phyloP scores from a whole-genome alignment of 768 basidiomycete species.

The Suillus brevipes region DNA sequence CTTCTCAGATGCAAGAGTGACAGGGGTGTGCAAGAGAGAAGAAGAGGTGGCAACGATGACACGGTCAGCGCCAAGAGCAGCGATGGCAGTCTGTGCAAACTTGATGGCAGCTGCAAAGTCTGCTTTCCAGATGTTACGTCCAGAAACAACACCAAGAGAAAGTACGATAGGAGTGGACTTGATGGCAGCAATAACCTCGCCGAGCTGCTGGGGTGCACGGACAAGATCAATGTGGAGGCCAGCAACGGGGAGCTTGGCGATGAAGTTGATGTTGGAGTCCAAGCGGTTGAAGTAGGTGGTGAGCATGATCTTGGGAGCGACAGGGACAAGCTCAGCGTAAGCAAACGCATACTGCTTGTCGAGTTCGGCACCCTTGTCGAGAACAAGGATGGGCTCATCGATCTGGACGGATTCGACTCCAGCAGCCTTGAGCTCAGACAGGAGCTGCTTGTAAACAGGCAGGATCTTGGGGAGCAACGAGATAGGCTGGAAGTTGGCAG shows the following conservation, averaged over 20 bases:
- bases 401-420: conserved; percentile 95
- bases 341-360: conserved; percentile 79
- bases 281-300: conserved; percentile 98
- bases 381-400: conserved; percentile 95
- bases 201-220: conserved; percentile 90
- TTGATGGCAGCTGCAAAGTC: conserved; percentile 85
- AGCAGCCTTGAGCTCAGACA: conserved; percentile 87
- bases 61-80: conserved; percentile 79
- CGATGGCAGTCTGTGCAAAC: conserved; percentile 80
- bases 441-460: conserved; percentile 87
- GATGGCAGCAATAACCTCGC: conserved; percentile 75
- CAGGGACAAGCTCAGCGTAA: conserved; percentile 78
- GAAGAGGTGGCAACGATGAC: conserved; percentile 96
- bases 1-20: conserved; percentile 90
- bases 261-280: conserved; percentile 84
- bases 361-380: conserved; percentile 76
- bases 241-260: conserved; percentile 89
- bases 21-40: conserved; percentile 97
- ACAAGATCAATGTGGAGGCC: conserved; percentile 97
- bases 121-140: conserved; percentile 99
- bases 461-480: conserved; percentile 86
- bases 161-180: conserved; percentile 80
- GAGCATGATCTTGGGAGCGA: conserved; percentile 89
- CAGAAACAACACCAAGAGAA: conserved; percentile 95
- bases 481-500: conserved; percentile 85